phyloP scores from a whole-genome alignment of 177 flowering plant genomes.

The Vitis hybrid region DNA sequence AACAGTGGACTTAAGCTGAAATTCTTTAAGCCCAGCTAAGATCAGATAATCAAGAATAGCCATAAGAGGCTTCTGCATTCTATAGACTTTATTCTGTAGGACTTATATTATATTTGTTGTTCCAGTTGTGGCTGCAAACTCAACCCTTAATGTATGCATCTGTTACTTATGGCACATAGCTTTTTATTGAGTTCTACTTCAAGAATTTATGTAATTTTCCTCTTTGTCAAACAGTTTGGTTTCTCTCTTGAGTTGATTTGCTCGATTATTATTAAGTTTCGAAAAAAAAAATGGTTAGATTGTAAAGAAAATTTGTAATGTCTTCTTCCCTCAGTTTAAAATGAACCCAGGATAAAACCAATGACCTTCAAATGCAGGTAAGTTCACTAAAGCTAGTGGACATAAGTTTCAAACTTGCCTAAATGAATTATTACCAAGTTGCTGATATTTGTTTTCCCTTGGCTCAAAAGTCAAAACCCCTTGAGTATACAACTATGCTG shows the following conservation, averaged over 20 bases:
- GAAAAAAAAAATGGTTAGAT: too few relatives aligned
- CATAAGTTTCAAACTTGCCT: too few relatives aligned
- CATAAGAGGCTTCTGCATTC: neutral
- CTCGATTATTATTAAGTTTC: too few relatives aligned
- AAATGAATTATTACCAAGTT: too few relatives aligned
- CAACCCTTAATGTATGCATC: neutral
- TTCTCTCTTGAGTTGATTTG: neutral
- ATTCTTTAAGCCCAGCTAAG: constrained; percentile 59
- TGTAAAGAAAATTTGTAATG: too few relatives aligned
- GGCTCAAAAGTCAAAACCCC: too few relatives aligned
- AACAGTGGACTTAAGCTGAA: constrained; percentile 80
- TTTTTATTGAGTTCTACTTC: neutral
- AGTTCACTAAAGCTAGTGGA: too few relatives aligned
- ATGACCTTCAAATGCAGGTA: too few relatives aligned
- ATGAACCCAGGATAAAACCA: too few relatives aligned
- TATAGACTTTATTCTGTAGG: neutral
- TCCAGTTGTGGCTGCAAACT: neutral
- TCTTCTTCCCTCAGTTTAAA: too few relatives aligned
- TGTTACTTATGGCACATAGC: neutral
- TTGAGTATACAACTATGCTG: too few relatives aligned
- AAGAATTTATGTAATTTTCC: neutral
- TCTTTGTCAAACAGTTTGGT: neutral
- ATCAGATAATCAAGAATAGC: neutral
- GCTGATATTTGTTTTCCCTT: too few relatives aligned
- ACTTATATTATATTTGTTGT: neutral